A percentile compares a stretch with the other conserved stretches of the same genome.
Evolutionary conservation across 2,329 filamentous ascomycete species (phyloP).

Genomic region (Westerdykella ornata): DNA sequence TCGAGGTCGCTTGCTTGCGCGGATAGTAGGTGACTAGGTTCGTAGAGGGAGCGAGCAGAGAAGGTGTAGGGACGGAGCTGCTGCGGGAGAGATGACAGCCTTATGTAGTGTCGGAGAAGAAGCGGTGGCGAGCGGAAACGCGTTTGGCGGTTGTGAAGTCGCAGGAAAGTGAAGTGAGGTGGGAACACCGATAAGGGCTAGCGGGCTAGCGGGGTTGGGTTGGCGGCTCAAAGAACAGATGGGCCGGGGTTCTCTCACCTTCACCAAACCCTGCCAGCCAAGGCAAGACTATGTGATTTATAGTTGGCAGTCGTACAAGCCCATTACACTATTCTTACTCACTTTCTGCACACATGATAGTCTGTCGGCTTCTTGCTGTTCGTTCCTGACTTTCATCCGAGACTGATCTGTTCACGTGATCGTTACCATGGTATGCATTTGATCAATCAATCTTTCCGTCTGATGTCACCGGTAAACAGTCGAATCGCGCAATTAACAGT

Average conservation of each 20-base stretch:
- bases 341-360: no score
- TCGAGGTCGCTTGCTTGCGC: no score
- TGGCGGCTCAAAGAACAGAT: conserved; percentile 5
- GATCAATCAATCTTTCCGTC: conserved; percentile 1
- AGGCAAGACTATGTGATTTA: not conserved
- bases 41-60: no score
- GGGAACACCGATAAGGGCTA: no score
- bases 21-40: no score
- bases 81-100: no score
- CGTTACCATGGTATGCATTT: conserved; percentile 22
- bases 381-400: not conserved
- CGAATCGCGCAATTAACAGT: conserved; percentile 6
- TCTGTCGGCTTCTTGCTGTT: no score
- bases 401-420: conserved; percentile 11
- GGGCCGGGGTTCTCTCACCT: not conserved
- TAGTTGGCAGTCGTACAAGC: not conserved
- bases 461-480: conserved; percentile 18
- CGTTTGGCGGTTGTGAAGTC: conserved; percentile 2
- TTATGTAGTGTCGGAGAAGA: conserved; percentile 2
- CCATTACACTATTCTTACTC: no score
- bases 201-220: conserved; percentile 28
- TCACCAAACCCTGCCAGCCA: not conserved
- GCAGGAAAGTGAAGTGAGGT: conserved; percentile 18
- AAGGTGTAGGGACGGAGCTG: no score
- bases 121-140: conserved; percentile 19